Percentiles rank a stretch among this genome's conserved stretches.
Conservation (phyloP, 176 grass and related monocot species). For the Eleusine indica region DNA sequence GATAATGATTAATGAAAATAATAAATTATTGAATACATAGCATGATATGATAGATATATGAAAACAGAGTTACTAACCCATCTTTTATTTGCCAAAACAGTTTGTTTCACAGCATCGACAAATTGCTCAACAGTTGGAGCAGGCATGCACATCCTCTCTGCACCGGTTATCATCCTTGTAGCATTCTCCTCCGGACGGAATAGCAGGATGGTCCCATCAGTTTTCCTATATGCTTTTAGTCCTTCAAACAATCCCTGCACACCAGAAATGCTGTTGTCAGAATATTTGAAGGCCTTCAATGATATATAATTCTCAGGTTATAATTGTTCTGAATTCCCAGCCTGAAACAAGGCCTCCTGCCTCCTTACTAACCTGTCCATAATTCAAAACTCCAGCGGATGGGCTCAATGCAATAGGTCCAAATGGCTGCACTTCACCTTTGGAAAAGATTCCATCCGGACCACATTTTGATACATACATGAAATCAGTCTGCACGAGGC, state of each 20-base stretch:
- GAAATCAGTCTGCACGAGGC: slow-evolving; percentile 68
- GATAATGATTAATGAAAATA: background rate
- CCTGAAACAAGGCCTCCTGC: slow-evolving; percentile 9
- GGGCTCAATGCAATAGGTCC: slow-evolving; percentile 73
- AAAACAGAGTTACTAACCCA: slow-evolving; percentile 57
- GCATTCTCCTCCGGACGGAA: slow-evolving; percentile 79
- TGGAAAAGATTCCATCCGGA: slow-evolving; percentile 62
- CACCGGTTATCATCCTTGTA: slow-evolving; percentile 67
- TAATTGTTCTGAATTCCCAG: background rate
- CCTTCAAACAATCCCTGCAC: slow-evolving; percentile 87
- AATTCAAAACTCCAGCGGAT: slow-evolving; percentile 84
- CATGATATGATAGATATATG: background rate
- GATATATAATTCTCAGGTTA: background rate
- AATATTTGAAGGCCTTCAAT: slow-evolving; percentile 19
- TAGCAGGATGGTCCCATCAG: slow-evolving; percentile 75
- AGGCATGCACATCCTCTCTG: slow-evolving; percentile 92
- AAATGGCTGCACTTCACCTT: slow-evolving; percentile 69
- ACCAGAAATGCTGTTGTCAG: slow-evolving; percentile 7
- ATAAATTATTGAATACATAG: background rate
- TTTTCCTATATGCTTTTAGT: slow-evolving; percentile 84
- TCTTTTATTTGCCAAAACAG: slow-evolving; percentile 86
- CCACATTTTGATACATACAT: slow-evolving; percentile 72
- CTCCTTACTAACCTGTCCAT: slow-evolving; percentile 72
- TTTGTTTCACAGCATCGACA: slow-evolving; percentile 75
- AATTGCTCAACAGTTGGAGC: slow-evolving; percentile 76